Conservation (phyloP, 192 early-diverging fungal species). For the Jimgerdemannia flammicorona region DNA sequence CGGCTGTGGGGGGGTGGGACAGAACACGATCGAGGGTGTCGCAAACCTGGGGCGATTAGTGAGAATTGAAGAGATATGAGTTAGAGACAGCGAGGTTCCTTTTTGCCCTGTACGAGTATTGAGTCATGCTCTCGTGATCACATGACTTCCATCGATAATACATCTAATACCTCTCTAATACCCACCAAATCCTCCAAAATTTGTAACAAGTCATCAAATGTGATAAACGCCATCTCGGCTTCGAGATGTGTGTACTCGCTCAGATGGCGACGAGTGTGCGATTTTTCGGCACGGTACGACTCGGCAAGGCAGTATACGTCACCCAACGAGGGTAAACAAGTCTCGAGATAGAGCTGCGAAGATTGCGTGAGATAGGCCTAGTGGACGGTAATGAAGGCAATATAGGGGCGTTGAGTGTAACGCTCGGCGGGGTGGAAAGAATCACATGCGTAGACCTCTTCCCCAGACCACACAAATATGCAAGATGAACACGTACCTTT, state of each 20-base stretch:
- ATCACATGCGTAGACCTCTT: too few relatives aligned
- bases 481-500: conserved; percentile 38
- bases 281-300: conserved; percentile 97
- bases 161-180: neutral
- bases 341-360: conserved; percentile 98
- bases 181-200: conserved; percentile 85
- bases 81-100: too few relatives aligned
- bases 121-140: too few relatives aligned
- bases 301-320: conserved; percentile 96
- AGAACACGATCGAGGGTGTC: conserved; percentile 77
- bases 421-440: too few relatives aligned
- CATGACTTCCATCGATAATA: too few relatives aligned
- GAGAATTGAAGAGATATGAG: too few relatives aligned
- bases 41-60: conserved; percentile 23
- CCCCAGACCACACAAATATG: neutral
- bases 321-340: conserved; percentile 89
- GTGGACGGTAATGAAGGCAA: neutral
- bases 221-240: conserved; percentile 93
- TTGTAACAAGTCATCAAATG: conserved; percentile 86
- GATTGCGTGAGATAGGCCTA: conserved; percentile 97
- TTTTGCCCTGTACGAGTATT: too few relatives aligned
- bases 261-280: conserved; percentile 93
- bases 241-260: conserved; percentile 98
- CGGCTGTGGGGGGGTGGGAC: conserved; percentile 66
- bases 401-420: neutral